Evolutionary conservation across 129 eudicot genomes (phyloP).

Genomic region (Solidago caesia): DNA sequence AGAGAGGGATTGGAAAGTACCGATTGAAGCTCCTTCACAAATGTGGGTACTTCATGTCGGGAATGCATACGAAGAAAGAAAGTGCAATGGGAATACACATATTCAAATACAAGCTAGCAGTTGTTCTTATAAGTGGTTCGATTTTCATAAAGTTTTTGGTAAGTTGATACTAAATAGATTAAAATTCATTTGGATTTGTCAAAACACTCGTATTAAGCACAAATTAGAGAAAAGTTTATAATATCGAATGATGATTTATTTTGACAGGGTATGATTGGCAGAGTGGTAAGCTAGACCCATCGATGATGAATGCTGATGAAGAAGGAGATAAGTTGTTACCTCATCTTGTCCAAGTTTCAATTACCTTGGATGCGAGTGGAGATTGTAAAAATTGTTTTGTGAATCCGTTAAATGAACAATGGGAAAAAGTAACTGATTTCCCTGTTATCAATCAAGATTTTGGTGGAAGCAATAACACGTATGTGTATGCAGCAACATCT

Average conservation of each 20-base stretch:
- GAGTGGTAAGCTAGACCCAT: conserved; percentile 75
- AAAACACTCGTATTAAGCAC: too few species aligned
- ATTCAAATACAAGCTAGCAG: conserved; percentile 81
- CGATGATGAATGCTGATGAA: conserved; percentile 62
- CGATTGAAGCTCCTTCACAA: conserved; percentile 88
- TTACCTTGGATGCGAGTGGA: conserved; percentile 46
- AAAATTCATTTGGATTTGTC: too few species aligned
- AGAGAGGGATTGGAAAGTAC: conserved; percentile 67
- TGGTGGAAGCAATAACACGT: conserved; percentile 54
- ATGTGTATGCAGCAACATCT: conserved; percentile 70
- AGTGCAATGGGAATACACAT: conserved; percentile 45
- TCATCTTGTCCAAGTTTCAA: conserved; percentile 66
- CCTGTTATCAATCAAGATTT: conserved; percentile 62
- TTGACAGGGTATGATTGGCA: conserved; percentile 84
- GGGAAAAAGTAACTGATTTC: conserved; percentile 71
- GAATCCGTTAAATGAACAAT: conserved; percentile 43
- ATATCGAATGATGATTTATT: neutral
- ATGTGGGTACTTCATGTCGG: conserved; percentile 90
- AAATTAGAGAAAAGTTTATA: neutral
- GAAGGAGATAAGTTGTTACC: conserved; percentile 57
- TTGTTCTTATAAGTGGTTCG: conserved; percentile 89
- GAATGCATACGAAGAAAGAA: conserved; percentile 65
- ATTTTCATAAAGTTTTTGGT: conserved; percentile 95
- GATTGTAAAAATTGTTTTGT: conserved; percentile 48
- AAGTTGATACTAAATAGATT: conserved; percentile 4